A percentile compares a stretch with the other conserved stretches of the same genome.
Evolutionary conservation across 345 rosid species (phyloP).

Genomic region (Jatropha curcas): DNA sequence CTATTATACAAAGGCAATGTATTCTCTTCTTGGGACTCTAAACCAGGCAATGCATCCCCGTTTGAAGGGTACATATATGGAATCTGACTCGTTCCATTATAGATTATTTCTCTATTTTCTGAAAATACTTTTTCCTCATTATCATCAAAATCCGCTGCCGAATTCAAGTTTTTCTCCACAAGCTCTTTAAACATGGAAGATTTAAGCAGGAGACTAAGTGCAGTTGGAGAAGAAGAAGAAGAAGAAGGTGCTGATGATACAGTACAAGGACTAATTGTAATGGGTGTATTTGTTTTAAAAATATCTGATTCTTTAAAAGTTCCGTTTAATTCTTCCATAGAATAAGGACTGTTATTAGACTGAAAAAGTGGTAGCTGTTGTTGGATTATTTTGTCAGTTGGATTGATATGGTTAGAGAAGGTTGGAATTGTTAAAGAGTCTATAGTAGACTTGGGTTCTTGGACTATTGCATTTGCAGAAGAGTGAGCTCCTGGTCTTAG

Average conservation of each 20-base stretch:
- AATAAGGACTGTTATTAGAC: constrained; percentile 20
- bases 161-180: constrained; percentile 40
- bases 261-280: constrained; percentile 13
- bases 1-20: constrained; percentile 12
- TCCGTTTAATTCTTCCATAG: neutral
- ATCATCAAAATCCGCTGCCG: constrained; percentile 13
- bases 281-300: constrained; percentile 8
- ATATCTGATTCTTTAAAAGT: constrained; percentile 8
- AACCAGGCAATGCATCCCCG: constrained; percentile 20
- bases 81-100: constrained; percentile 11
- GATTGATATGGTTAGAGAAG: constrained; percentile 12
- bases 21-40: constrained; percentile 25
- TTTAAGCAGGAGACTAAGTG: constrained; percentile 47
- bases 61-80: constrained; percentile 13
- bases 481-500: constrained; percentile 31
- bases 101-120: constrained; percentile 10
- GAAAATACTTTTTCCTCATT: neutral
- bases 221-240: constrained; percentile 40
- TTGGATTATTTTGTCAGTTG: constrained; percentile 14
- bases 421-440: constrained; percentile 3
- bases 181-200: constrained; percentile 48
- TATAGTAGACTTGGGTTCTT: constrained; percentile 21
- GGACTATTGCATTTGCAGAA: constrained; percentile 5
- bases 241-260: constrained; percentile 6
- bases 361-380: constrained; percentile 10